Conservation (phyloP, 805 yeast species). For the Wickerhamomyces bisporus region DNA sequence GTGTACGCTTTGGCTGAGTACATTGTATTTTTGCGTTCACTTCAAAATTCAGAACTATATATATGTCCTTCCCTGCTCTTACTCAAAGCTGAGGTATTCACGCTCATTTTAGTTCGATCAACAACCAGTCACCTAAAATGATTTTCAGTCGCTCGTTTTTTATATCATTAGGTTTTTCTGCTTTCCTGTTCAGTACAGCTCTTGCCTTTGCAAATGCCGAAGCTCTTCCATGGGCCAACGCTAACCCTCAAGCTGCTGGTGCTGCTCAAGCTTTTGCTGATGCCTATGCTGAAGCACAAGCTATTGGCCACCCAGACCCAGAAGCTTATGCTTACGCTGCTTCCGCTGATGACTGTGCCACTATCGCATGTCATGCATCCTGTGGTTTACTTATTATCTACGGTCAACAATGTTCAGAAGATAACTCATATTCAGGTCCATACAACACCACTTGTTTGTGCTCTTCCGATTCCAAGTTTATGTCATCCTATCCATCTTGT, state of each 20-base stretch:
- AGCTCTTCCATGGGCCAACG: slow-evolving; percentile 6
- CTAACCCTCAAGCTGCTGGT: slow-evolving; percentile 5
- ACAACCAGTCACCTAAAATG: too few species aligned
- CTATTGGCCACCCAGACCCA: slow-evolving; percentile 15
- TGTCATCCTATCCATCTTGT: slow-evolving; percentile 20
- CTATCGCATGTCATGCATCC: slow-evolving; percentile 25
- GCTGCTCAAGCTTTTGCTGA: slow-evolving; percentile 6
- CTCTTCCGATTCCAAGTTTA: slow-evolving; percentile 14
- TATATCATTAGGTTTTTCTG: not conserved
- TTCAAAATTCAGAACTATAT: too few species aligned
- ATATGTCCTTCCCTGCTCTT: too few species aligned
- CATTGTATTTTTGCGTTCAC: too few species aligned
- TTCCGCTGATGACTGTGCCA: slow-evolving; percentile 19
- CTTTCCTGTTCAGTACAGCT: not conserved
- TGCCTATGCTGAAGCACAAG: slow-evolving; percentile 11
- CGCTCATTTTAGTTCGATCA: too few species aligned
- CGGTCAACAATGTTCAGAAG: slow-evolving; percentile 24
- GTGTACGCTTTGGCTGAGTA: too few species aligned
- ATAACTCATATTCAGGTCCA: slow-evolving; percentile 11
- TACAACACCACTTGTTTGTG: slow-evolving; percentile 18
- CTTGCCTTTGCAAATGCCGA: not conserved
- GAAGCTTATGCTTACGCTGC: slow-evolving; percentile 22
- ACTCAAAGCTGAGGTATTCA: too few species aligned
- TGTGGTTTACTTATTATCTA: slow-evolving; percentile 29
- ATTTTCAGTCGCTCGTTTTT: not conserved